Conservation (phyloP, 2,329 filamentous ascomycete species). For the Acephala macrosclerotiorum region DNA sequence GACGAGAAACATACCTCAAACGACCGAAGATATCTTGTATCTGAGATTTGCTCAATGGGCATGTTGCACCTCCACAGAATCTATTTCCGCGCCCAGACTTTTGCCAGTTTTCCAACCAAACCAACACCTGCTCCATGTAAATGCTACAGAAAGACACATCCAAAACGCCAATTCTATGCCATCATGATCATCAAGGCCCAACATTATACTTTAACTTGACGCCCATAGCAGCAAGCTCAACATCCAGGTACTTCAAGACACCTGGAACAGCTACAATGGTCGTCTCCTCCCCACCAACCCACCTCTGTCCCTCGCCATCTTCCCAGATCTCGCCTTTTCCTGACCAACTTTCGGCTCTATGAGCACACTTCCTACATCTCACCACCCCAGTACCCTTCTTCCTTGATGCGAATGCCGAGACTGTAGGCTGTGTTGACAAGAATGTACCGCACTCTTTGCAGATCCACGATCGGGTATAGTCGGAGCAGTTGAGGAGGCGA, state of each 20-base stretch:
- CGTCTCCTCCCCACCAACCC: constrained; percentile 88
- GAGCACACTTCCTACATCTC: constrained; percentile 80
- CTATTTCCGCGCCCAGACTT: neutral
- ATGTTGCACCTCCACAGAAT: neutral
- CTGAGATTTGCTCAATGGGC: neutral
- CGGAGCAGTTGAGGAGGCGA: constrained; percentile 94
- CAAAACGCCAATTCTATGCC: constrained; percentile 27
- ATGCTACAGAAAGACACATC: constrained; percentile 34
- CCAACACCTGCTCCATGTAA: constrained; percentile 23
- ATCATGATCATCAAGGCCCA: constrained; percentile 42
- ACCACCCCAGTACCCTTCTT: constrained; percentile 74
- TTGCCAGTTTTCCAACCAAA: constrained; percentile 16
- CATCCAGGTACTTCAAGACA: constrained; percentile 91
- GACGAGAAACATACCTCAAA: too few species aligned
- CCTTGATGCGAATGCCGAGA: constrained; percentile 69
- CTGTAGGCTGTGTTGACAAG: constrained; percentile 83
- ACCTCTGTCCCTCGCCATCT: constrained; percentile 84
- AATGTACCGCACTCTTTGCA: constrained; percentile 92
- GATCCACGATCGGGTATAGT: constrained; percentile 89
- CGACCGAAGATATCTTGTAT: too few species aligned
- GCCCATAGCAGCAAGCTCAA: constrained; percentile 96
- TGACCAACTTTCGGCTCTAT: constrained; percentile 44
- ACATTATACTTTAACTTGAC: constrained; percentile 94
- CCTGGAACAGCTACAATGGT: constrained; percentile 92
- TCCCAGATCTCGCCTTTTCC: constrained; percentile 85